These are phyloP conservation scores for Euphrasia arctica DNA, from an alignment of 305 asterid genomes.

Conservation along the genomic window DNA sequence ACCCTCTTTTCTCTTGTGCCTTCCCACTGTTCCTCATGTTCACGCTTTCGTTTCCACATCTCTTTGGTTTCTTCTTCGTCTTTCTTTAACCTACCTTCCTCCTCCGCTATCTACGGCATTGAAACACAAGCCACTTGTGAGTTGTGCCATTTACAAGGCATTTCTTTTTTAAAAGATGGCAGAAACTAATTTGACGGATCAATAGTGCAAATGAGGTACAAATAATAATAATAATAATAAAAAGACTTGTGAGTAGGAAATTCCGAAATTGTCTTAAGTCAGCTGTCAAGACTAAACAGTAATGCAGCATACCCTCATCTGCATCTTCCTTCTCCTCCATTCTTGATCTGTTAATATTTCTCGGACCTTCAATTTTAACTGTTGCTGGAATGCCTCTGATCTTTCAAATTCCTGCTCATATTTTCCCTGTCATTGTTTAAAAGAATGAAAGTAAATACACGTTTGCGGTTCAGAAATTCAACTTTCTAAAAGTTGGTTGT, in stretches of 20 bases:
- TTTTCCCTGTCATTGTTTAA: slow-evolving; percentile 59
- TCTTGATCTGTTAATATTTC: too few species aligned
- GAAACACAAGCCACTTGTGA: slow-evolving; percentile 18
- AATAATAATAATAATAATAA: too few species aligned
- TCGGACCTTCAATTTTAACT: too few species aligned
- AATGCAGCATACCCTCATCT: slow-evolving; percentile 71
- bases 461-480: slow-evolving; percentile 19
- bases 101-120: slow-evolving; percentile 80
- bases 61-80: slow-evolving; percentile 99
- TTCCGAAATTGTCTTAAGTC: slow-evolving; percentile 12
- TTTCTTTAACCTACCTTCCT: slow-evolving; percentile 98
- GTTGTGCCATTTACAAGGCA: background rate
- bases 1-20: slow-evolving; percentile 98
- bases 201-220: too few species aligned
- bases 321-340: slow-evolving; percentile 89
- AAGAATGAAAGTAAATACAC: background rate
- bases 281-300: slow-evolving; percentile 4
- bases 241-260: background rate
- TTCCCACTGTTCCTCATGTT: slow-evolving; percentile 99
- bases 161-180: too few species aligned
- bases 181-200: too few species aligned
- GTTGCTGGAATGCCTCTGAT: too few species aligned
- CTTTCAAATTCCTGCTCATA: slow-evolving; percentile 28
- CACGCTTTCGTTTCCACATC: slow-evolving; percentile 98
- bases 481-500: background rate